Evolutionary conservation across 306 rosid species (phyloP), one percentile per base, ranked within the genome.

Genomic region (Canavalia gladiata): DNA sequence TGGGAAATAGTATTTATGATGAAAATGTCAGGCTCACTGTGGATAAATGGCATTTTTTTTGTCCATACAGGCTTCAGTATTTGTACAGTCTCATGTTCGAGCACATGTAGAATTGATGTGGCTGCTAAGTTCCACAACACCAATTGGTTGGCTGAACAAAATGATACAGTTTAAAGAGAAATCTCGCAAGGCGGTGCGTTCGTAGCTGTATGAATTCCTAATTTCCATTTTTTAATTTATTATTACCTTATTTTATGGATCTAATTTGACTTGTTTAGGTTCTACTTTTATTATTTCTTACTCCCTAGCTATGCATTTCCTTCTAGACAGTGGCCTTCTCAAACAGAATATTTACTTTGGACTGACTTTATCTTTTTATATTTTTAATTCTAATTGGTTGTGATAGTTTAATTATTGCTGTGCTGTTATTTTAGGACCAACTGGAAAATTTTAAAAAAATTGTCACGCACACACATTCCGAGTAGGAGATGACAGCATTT

Each of bases 111-210:
- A 95, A 81, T 78, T 95, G 88, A 93, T 95, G 99, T 95, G 99
- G 99, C 78, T 95, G 42, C 87, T 95, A 64, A 93, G 98, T 83
- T 90, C 97, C 77, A 87, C 89, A 29, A 86, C 98, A 18, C 99
- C 99, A 67, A 91, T 95, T 76, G 96, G 99, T 71, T 90, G 99
- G 99, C 89, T 95, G 57, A 87, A 93, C 83, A 89, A 83, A 86
- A 95, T 95, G 98, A 95, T 95, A 72, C 99, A 95, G 88, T 95
- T 95, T 84, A 95, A 93, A 87, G 99, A 95, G 89, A 95, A 95
- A 88, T 95, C 99, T 56, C 90, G 90, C 84, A 95, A 93, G 96
- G 92, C 94, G 98, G 99, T 95, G 92, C 84, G 97, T 89, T 81
- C 65, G 55, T 85, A 72, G 82, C 88, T 87, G 87, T 87, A 87